Evolutionary conservation across 352 stramenopile genomes (phyloP).

Genomic region (Pythium rhizo-oryzae): DNA sequence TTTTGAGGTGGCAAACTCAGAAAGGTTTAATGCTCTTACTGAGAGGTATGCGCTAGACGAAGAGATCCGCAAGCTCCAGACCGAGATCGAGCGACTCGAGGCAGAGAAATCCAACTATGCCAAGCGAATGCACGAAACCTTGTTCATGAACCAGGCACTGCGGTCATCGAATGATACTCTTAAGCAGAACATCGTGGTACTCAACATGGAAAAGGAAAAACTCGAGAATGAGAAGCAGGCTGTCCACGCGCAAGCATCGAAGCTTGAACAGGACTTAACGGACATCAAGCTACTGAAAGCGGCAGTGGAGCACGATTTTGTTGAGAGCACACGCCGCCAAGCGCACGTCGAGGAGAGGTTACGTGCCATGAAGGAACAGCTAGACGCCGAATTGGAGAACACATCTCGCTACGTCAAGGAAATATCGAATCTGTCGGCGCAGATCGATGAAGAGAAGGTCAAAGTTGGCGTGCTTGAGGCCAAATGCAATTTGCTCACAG

Average conservation of each 20-base stretch:
- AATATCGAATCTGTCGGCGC: conserved; percentile 38
- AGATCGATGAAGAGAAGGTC: conserved; percentile 63
- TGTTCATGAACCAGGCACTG: conserved; percentile 80
- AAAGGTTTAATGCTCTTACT: conserved; percentile 63
- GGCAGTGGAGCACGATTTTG: conserved; percentile 47
- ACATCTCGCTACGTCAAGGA: conserved; percentile 42
- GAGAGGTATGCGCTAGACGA: conserved; percentile 63
- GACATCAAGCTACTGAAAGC: conserved; percentile 44
- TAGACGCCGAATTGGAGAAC: conserved; percentile 55
- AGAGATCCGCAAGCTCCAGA: conserved; percentile 61
- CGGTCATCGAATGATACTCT: conserved; percentile 63
- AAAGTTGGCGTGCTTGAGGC: conserved; percentile 65
- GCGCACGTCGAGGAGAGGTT: conserved; percentile 51
- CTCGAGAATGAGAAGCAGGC: conserved; percentile 40
- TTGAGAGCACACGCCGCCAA: conserved; percentile 48
- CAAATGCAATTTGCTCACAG: conserved; percentile 63
- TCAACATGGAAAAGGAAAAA: conserved; percentile 69
- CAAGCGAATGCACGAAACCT: conserved; percentile 69
- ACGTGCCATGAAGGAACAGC: conserved; percentile 70
- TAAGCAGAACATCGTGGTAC: conserved; percentile 57
- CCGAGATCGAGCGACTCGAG: conserved; percentile 53
- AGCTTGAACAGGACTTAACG: conserved; percentile 33
- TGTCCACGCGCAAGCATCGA: conserved; percentile 38
- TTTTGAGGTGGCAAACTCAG: conserved; percentile 69
- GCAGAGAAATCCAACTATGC: conserved; percentile 61